A percentile compares a stretch with the other conserved stretches of the same genome.
phyloP scores from a whole-genome alignment of 176 grass and related monocot species.

The Phragmites australis region DNA sequence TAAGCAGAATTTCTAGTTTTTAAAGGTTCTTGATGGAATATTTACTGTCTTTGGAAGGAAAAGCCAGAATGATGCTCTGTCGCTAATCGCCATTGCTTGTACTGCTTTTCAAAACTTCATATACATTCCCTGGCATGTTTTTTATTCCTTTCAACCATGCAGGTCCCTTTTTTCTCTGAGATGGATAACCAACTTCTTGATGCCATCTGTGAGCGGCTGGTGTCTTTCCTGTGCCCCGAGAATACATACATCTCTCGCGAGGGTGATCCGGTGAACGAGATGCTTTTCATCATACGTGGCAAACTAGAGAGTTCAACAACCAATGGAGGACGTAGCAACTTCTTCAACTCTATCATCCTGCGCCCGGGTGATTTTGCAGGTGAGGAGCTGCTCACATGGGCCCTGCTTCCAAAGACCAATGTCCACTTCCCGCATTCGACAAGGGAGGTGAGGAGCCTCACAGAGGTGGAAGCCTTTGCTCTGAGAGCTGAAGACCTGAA shows the following conservation, averaged over 20 bases:
- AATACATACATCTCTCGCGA: conserved; percentile 83
- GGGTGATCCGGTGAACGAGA: conserved; percentile 92
- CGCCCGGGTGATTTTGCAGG: conserved; percentile 74
- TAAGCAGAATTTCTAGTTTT: conserved; percentile 5
- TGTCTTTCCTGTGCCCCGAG: conserved; percentile 79
- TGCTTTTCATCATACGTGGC: conserved; percentile 90
- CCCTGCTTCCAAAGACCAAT: conserved; percentile 74
- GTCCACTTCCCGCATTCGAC: conserved; percentile 77
- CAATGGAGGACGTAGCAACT: conserved; percentile 79
- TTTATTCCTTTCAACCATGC: conserved; percentile 26
- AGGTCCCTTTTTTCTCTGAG: conserved; percentile 94
- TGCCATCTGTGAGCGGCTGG: conserved; percentile 82
- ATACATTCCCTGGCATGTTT: not conserved
- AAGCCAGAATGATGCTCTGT: not conserved
- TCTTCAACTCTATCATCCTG: conserved; percentile 75
- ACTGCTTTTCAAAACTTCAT: not conserved
- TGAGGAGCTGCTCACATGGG: conserved; percentile 90
- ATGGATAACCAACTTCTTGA: conserved; percentile 91
- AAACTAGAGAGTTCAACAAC: conserved; percentile 88
- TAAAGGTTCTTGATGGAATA: not conserved
- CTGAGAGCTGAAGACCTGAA: conserved; percentile 83
- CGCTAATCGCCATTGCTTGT: not conserved
- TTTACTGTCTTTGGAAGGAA: not conserved
- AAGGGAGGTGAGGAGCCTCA: conserved; percentile 67
- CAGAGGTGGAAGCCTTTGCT: conserved; percentile 91